These are phyloP conservation scores for Xenosphaeropsis pyriputrescens DNA, from an alignment of 2,329 filamentous ascomycete genomes.

Conservation along the genomic window DNA sequence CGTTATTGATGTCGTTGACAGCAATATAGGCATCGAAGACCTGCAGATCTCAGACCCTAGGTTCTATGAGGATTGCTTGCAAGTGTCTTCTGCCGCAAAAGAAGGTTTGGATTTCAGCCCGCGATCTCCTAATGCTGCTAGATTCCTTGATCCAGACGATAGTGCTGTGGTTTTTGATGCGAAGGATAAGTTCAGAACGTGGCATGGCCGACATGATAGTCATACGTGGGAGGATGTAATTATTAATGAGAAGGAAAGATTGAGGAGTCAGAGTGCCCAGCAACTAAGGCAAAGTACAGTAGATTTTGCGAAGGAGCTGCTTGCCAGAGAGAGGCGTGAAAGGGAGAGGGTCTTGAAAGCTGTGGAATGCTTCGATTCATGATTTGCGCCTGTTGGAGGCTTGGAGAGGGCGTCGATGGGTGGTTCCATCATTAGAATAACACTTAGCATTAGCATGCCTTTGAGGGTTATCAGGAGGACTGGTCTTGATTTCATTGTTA, in stretches of 20 bases:
- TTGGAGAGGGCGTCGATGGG: no score
- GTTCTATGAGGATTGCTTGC: slow-evolving; percentile 14
- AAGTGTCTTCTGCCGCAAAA: slow-evolving; percentile 1
- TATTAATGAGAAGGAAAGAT: neutral
- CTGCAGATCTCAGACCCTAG: slow-evolving; percentile 12
- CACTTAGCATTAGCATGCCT: no score
- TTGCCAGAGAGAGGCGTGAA: slow-evolving; percentile 8
- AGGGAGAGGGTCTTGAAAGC: slow-evolving; percentile 7
- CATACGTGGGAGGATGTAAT: neutral
- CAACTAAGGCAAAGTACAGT: slow-evolving; percentile 11
- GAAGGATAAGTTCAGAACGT: slow-evolving; percentile 11
- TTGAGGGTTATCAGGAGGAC: no score
- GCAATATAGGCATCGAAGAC: slow-evolving; percentile 1
- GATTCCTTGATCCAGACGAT: neutral
- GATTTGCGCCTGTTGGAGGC: no score
- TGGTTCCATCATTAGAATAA: no score
- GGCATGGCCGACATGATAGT: slow-evolving; percentile 13
- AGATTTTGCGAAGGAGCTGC: slow-evolving; percentile 7
- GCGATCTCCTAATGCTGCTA: neutral
- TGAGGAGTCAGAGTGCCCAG: neutral
- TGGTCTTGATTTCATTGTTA: no score
- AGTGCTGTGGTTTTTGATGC: neutral
- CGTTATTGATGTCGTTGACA: neutral
- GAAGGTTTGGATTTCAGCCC: neutral
- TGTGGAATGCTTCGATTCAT: neutral